Evolutionary conservation across 1,139 yeast genomes (phyloP).

Genomic region (Taphrina populina): DNA sequence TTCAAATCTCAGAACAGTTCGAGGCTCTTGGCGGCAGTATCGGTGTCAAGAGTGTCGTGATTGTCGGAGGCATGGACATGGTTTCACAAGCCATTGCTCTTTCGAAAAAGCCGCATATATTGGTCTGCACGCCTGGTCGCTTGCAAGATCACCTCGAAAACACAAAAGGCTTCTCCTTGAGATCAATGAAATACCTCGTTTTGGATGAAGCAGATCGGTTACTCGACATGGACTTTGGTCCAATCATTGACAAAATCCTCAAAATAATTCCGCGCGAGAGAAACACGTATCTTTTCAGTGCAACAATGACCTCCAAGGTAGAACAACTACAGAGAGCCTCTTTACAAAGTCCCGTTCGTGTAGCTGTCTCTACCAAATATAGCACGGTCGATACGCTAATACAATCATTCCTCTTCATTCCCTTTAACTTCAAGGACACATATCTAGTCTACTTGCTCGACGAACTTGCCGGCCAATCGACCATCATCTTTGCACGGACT

Average conservation of each 20-base stretch:
- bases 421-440: constrained; percentile 90
- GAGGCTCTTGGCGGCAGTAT: constrained; percentile 87
- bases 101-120: constrained; percentile 87
- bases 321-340: constrained; percentile 95
- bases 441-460: constrained; percentile 76
- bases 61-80: constrained; percentile 98
- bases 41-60: constrained; percentile 83
- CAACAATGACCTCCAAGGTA: constrained; percentile 93
- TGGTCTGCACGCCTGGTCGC: constrained; percentile 97
- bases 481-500: constrained; percentile 87
- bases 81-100: constrained; percentile 95
- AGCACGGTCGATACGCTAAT: constrained; percentile 90
- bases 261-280: constrained; percentile 82
- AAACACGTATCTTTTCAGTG: constrained; percentile 85
- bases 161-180: constrained; percentile 84
- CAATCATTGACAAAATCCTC: constrained; percentile 82
- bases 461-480: constrained; percentile 80
- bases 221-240: constrained; percentile 95
- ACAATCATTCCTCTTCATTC: constrained; percentile 86
- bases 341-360: constrained; percentile 80
- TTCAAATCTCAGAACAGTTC: constrained; percentile 91
- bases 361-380: constrained; percentile 83
- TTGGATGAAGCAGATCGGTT: constrained; percentile 98
- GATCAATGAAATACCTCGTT: constrained; percentile 76
- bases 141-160: constrained; percentile 92